A percentile compares a stretch with the other conserved stretches of the same genome.
Evolutionary conservation across 345 rosid species (phyloP).

Genomic region (Diplotaxis tenuifolia): DNA sequence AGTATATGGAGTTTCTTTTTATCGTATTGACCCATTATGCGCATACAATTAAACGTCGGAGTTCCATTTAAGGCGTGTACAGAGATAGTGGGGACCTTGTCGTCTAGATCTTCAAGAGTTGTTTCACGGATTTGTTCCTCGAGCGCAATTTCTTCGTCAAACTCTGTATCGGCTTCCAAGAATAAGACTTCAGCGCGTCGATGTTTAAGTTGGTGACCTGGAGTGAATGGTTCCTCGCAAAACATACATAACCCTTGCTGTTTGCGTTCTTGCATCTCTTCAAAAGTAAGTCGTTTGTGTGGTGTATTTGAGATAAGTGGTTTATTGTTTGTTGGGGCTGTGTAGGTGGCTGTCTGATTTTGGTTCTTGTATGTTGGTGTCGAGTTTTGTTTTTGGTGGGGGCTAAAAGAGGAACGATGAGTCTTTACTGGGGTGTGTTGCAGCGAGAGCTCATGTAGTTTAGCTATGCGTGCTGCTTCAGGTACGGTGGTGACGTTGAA

Average conservation of each 20-base stretch:
- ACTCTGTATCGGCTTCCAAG: background rate
- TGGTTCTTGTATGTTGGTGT: background rate
- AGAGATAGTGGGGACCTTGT: background rate
- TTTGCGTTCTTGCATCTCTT: background rate
- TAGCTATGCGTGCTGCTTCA: background rate
- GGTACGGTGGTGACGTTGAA: background rate
- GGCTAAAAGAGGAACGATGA: background rate
- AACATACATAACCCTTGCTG: background rate
- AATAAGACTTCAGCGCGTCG: background rate
- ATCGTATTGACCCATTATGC: background rate
- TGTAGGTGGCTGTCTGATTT: background rate
- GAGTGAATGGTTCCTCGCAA: background rate
- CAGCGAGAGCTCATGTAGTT: background rate
- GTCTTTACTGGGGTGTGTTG: background rate
- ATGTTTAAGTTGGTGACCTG: background rate
- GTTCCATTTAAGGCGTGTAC: background rate
- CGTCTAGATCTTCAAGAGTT: background rate
- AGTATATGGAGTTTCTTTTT: background rate
- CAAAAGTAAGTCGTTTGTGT: background rate
- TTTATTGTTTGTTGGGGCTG: background rate
- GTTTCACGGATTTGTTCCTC: background rate
- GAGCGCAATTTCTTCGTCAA: no score
- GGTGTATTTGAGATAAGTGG: background rate
- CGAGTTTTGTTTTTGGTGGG: background rate
- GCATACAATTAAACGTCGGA: background rate